phyloP scores from a whole-genome alignment of 768 basidiomycete genomes.

The Auricularia sp. region DNA sequence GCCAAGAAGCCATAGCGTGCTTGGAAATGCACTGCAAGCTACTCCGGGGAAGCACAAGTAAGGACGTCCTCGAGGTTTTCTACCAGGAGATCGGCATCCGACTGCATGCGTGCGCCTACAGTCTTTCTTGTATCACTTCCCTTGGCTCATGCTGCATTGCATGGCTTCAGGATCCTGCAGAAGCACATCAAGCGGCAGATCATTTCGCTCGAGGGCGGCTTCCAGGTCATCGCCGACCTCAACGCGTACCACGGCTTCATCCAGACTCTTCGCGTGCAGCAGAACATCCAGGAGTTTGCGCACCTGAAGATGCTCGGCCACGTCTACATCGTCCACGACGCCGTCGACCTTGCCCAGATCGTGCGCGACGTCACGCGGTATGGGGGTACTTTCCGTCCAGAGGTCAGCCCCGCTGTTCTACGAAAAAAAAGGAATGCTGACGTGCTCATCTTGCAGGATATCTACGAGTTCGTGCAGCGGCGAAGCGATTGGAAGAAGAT shows the following conservation, averaged over 20 bases:
- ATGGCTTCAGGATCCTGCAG: constrained; percentile 64
- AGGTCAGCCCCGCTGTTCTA: constrained; percentile 39
- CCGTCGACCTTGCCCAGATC: constrained; percentile 92
- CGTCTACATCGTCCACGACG: constrained; percentile 90
- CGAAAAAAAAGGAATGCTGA: background rate
- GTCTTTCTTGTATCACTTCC: too few relatives aligned
- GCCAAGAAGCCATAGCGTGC: constrained; percentile 81
- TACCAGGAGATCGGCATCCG: constrained; percentile 95
- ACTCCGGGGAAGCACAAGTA: constrained; percentile 85
- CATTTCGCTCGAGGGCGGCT: constrained; percentile 87
- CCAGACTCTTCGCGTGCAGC: constrained; percentile 40
- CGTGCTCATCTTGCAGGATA: constrained; percentile 41
- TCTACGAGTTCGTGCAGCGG: constrained; percentile 93
- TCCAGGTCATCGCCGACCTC: constrained; percentile 92
- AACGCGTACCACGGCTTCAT: constrained; percentile 92
- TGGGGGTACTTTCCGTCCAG: constrained; percentile 88
- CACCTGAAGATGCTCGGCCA: constrained; percentile 96
- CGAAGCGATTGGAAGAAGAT: constrained; percentile 98
- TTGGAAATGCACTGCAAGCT: constrained; percentile 86
- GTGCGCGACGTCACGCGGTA: constrained; percentile 92
- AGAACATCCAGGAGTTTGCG: constrained; percentile 54
- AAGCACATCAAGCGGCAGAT: constrained; percentile 97
- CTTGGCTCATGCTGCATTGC: too few relatives aligned
- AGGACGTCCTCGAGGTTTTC: constrained; percentile 95
- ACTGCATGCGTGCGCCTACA: constrained; percentile 54